Base-by-base conservation (phyloP, 2,329 filamentous ascomycete genomes). In the Lachnellula suecica region DNA sequence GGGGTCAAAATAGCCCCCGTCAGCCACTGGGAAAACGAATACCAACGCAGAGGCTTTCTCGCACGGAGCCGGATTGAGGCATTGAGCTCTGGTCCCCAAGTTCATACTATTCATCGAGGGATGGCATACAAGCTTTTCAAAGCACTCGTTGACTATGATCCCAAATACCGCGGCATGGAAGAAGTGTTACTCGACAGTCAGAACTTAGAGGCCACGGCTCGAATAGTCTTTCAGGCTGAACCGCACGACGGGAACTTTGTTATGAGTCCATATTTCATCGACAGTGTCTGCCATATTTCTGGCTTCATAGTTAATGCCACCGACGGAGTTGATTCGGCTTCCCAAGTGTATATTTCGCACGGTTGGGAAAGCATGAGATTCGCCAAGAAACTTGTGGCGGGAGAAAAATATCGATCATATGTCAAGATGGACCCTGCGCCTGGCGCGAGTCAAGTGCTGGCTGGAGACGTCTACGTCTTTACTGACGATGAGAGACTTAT, bases 51-150 rank as follows among this genome's bases (percentile, higher is more conserved):
- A n/a, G 15, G 41, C 17, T 13, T 11, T 31, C 29, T 31, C 29
- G 11, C 29, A 15, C n/a, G 29, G 29, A 31, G 29, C 38, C 7
- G 38, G 40, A 27, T 35, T 35, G 7, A 19, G 22, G 75, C 85
- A 19, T 77, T 74, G 87, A 86, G 29, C 78, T 81, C 29, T 31
- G 47, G 85, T 85, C 22, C 86, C 87, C 66, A 86, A 87, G 71
- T 79, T 31, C 29, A 31, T 31, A 10, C 29, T 31, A 15, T 91
- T 54, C 81, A 85, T 43, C 82, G 85, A 19, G 85, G 43, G 27
- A 44, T 55, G 10, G 40, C 62, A 15, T 70, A 69, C 56, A 64
- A 65, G 40, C 43, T 69, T 1, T 69, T 69, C 44, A 34, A 54
- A 2, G 57, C 46, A 10, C 38, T 68, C 0, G 66, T 69, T 9